phyloP scores from a whole-genome alignment of 2,329 filamentous ascomycete genomes.

The Fusarium tuaranense region DNA sequence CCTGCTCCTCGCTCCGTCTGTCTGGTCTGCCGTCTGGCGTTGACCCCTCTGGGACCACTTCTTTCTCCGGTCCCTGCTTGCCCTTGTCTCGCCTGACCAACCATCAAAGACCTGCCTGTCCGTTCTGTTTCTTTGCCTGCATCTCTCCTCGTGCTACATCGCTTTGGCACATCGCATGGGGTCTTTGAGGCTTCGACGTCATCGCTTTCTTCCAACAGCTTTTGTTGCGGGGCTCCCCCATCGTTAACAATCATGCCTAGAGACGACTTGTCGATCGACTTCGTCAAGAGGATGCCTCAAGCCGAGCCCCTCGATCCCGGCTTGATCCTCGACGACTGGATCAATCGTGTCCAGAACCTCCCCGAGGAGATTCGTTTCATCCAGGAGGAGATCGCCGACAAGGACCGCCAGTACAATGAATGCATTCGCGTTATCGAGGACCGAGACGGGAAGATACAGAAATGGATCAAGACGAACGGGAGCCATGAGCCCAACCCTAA shows the following conservation, averaged over 20 bases:
- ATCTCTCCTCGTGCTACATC: conserved; percentile 24
- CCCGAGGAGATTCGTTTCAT: conserved; percentile 86
- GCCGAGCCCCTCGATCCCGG: conserved; percentile 72
- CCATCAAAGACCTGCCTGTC: conserved; percentile 35
- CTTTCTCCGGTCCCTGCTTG: conserved; percentile 33
- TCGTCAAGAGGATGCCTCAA: conserved; percentile 74
- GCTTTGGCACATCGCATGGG: conserved; percentile 31
- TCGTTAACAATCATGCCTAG: conserved; percentile 76
- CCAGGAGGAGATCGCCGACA: conserved; percentile 85
- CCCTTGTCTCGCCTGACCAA: conserved; percentile 39
- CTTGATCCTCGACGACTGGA: conserved; percentile 82
- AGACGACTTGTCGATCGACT: conserved; percentile 79
- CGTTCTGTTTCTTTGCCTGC: conserved; percentile 30
- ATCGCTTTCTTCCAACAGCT: conserved; percentile 37
- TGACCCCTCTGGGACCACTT: conserved; percentile 42
- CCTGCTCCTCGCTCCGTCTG: conserved; percentile 29
- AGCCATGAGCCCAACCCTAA: conserved; percentile 80
- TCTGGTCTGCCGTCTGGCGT: conserved; percentile 16
- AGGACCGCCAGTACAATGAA: conserved; percentile 78
- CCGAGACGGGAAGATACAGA: conserved; percentile 81
- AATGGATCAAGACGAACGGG: conserved; percentile 82
- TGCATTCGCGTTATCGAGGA: conserved; percentile 77
- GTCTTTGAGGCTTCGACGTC: conserved; percentile 34
- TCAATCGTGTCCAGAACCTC: conserved; percentile 79
- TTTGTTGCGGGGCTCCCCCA: conserved; percentile 41